Evolutionary conservation across 768 basidiomycete genomes (phyloP).

Genomic region (Saitozyma podzolica): DNA sequence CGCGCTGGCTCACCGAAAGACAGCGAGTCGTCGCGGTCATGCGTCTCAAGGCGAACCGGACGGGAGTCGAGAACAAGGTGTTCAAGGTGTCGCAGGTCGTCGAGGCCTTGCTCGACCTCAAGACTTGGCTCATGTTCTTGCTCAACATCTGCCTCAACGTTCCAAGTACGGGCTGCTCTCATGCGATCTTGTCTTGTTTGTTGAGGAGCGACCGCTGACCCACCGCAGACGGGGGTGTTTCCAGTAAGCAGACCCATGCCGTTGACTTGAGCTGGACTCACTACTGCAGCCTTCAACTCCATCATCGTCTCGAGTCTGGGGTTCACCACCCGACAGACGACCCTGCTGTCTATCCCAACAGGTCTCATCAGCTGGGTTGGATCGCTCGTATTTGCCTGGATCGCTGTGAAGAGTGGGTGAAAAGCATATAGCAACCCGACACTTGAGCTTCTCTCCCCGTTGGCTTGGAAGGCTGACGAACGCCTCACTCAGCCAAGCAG

Average conservation of each 20-base stretch:
- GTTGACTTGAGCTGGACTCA: no score
- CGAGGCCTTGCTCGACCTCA: conserved; percentile 35
- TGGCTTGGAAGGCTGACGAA: no score
- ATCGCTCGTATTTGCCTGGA: conserved; percentile 18
- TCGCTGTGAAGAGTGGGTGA: conserved; percentile 23
- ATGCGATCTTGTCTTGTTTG: background rate
- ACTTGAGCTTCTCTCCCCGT: no score
- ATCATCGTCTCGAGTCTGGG: conserved; percentile 24
- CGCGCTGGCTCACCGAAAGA: conserved; percentile 38
- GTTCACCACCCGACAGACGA: conserved; percentile 18
- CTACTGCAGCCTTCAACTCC: conserved; percentile 20
- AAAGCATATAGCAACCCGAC: no score
- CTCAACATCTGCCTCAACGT: conserved; percentile 37
- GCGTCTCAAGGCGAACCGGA: conserved; percentile 27
- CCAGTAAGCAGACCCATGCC: no score
- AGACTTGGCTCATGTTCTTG: conserved; percentile 38
- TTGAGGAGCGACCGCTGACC: background rate
- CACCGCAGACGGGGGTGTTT: no score
- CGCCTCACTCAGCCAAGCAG: background rate
- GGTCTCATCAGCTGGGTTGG: conserved; percentile 27
- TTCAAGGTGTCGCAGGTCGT: conserved; percentile 30
- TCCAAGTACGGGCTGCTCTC: conserved; percentile 22
- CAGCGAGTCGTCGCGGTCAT: conserved; percentile 33
- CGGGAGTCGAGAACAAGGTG: conserved; percentile 38
- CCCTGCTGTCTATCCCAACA: conserved; percentile 34